These are phyloP conservation scores for Phytopythium mirpurense DNA, from an alignment of 352 stramenopile genomes.

Conservation along the genomic window DNA sequence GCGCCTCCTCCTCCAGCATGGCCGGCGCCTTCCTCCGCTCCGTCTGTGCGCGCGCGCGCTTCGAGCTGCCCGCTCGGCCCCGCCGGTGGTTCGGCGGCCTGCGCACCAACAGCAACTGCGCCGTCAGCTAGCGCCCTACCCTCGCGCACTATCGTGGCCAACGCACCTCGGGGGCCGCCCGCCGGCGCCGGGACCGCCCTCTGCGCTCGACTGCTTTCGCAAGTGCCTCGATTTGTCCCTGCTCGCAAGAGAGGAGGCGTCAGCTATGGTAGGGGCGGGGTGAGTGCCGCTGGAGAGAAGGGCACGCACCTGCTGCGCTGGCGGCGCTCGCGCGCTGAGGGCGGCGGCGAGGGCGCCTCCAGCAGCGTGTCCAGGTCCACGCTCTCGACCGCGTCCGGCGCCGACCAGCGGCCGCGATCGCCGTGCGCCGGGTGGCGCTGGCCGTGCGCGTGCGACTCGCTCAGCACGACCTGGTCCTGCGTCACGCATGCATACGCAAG, in stretches of 20 bases:
- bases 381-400: conserved; percentile 48
- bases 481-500: conserved; percentile 19
- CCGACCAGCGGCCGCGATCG: conserved; percentile 67
- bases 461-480: conserved; percentile 69
- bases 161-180: conserved; percentile 5
- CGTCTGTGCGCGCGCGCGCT: conserved; percentile 22
- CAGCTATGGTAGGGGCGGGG: too few relatives aligned
- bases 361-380: conserved; percentile 79
- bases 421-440: conserved; percentile 27
- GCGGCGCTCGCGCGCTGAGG: conserved; percentile 8
- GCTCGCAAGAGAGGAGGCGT: conserved; percentile 1
- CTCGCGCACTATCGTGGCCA: too few relatives aligned
- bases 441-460: conserved; percentile 34
- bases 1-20: conserved; percentile 25
- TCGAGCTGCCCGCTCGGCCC: background rate
- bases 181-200: background rate
- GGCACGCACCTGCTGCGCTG: conserved; percentile 55
- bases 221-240: conserved; percentile 21
- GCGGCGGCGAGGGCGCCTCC: conserved; percentile 59
- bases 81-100: conserved; percentile 16
- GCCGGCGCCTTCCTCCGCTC: conserved; percentile 19
- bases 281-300: too few relatives aligned
- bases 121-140: too few relatives aligned
- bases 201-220: conserved; percentile 2
- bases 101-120: too few relatives aligned